Evolutionary conservation across 768 basidiomycete species (phyloP).

Genomic region (Amanita phalloides): DNA sequence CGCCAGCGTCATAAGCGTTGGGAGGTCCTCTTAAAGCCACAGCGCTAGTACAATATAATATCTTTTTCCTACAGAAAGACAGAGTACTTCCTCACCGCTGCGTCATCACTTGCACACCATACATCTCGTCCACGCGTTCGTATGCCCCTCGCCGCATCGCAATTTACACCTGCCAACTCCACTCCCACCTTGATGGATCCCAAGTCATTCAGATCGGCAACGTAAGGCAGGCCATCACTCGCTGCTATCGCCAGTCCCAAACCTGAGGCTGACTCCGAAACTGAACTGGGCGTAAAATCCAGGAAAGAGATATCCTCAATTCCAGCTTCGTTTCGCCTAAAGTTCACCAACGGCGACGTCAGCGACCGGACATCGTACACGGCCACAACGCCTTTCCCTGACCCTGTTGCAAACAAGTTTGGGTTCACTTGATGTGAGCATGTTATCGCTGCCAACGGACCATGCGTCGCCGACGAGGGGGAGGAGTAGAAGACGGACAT

Average conservation of each 20-base stretch:
- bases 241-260: constrained; percentile 37
- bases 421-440: constrained; percentile 22
- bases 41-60: too few species aligned
- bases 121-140: constrained; percentile 22
- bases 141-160: constrained; percentile 44
- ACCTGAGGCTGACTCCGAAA: background rate
- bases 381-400: constrained; percentile 39
- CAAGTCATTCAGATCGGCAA: constrained; percentile 31
- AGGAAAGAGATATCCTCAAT: constrained; percentile 39
- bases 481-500: constrained; percentile 6
- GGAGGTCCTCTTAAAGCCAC: too few species aligned
- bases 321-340: constrained; percentile 32
- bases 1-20: too few species aligned
- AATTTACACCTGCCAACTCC: constrained; percentile 51
- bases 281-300: background rate
- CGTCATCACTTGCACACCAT: constrained; percentile 58
- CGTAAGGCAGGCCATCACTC: constrained; percentile 50
- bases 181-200: constrained; percentile 25
- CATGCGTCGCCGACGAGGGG: background rate
- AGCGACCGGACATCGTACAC: constrained; percentile 46
- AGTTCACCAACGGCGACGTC: constrained; percentile 22
- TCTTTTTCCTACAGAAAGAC: too few species aligned
- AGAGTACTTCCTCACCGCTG: constrained; percentile 41
- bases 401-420: constrained; percentile 48
- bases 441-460: constrained; percentile 29